phyloP scores from a whole-genome alignment of 148 eudicot species.

The Cornus controversa region DNA sequence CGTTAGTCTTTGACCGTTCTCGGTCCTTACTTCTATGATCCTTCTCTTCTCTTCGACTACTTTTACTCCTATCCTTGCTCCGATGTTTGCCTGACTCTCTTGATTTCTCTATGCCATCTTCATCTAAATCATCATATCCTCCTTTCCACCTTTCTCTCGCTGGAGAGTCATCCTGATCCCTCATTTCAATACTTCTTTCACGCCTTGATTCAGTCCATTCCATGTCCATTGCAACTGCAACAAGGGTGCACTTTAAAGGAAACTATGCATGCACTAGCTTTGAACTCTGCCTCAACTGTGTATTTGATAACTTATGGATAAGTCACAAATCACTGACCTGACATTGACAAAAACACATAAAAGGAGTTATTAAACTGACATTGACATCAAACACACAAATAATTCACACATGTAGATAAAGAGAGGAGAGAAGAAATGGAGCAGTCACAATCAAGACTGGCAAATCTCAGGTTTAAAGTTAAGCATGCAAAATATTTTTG shows the following conservation, averaged over 20 bases:
- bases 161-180: conserved; percentile 48
- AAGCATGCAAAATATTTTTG: too few species aligned
- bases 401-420: too few species aligned
- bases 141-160: conserved; percentile 40
- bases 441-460: too few species aligned
- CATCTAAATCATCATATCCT: conserved; percentile 41
- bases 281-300: background rate
- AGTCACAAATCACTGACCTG: background rate
- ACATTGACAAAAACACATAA: background rate
- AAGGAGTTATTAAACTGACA: too few species aligned
- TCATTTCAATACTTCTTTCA: conserved; percentile 42
- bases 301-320: background rate
- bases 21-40: conserved; percentile 61
- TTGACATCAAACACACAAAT: too few species aligned
- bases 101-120: conserved; percentile 37
- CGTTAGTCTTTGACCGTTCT: conserved; percentile 47
- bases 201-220: conserved; percentile 35
- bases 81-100: conserved; percentile 53
- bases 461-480: too few species aligned
- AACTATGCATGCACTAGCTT: background rate
- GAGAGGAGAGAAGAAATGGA: too few species aligned
- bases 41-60: conserved; percentile 71
- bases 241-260: background rate
- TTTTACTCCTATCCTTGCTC: conserved; percentile 69
- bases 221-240: conserved; percentile 7